Evolutionary conservation across 1,284 basidiomycete species (phyloP).

Genomic region (Boletus semigastroideus): DNA sequence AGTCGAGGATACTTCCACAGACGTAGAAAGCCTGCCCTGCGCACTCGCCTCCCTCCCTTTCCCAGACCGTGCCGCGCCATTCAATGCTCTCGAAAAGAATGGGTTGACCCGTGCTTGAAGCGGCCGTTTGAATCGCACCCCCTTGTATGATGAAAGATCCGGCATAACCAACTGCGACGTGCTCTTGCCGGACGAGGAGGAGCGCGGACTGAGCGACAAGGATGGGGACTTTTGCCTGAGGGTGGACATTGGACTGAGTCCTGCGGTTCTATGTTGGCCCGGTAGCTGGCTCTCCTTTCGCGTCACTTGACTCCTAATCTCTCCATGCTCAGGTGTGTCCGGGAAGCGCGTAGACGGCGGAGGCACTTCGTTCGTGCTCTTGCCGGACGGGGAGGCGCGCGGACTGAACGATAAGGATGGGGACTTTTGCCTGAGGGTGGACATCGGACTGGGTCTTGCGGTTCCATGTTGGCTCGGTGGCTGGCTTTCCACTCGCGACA

Average conservation of each 20-base stretch:
- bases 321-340: constrained; percentile 16
- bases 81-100: constrained; percentile 28
- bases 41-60: background rate
- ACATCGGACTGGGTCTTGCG: background rate
- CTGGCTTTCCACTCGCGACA: background rate
- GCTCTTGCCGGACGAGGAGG: background rate
- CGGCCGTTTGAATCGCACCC: constrained; percentile 22
- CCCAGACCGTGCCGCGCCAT: background rate
- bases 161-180: constrained; percentile 20
- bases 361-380: background rate
- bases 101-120: constrained; percentile 16
- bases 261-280: background rate
- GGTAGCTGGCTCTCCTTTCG: background rate
- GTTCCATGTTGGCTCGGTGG: background rate
- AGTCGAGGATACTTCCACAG: background rate
- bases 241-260: background rate
- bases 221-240: background rate
- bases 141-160: constrained; percentile 25
- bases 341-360: background rate
- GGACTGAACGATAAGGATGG: background rate
- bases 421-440: background rate
- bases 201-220: background rate
- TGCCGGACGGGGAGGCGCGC: background rate
- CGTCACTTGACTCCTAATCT: constrained; percentile 15
- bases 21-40: background rate